Percentiles rank a stretch among this genome's conserved stretches.
Evolutionary conservation across 208 protist genomes (phyloP).

Genomic region (Leishmania tropica): DNA sequence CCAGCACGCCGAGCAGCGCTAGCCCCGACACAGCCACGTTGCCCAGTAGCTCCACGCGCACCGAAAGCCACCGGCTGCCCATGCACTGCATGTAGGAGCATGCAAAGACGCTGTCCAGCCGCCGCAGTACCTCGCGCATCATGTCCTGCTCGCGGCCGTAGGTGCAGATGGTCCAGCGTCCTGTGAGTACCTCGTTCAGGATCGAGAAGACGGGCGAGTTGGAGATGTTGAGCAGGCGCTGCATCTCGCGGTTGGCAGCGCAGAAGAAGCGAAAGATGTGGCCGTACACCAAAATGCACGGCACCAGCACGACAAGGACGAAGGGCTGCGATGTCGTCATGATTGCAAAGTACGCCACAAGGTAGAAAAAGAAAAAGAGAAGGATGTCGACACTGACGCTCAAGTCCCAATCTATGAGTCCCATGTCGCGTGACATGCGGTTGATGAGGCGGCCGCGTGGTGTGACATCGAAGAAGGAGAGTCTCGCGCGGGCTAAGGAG

Average conservation of each 20-base stretch:
- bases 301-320: constrained; percentile 38
- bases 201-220: constrained; percentile 84
- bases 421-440: constrained; percentile 93
- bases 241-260: constrained; percentile 73
- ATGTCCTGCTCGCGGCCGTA: constrained; percentile 41
- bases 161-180: constrained; percentile 71
- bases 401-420: constrained; percentile 71
- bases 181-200: constrained; percentile 78
- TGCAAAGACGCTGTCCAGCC: constrained; percentile 51
- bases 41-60: constrained; percentile 90
- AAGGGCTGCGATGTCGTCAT: constrained; percentile 50
- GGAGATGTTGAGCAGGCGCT: constrained; percentile 76
- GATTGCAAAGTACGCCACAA: constrained; percentile 41
- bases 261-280: constrained; percentile 70
- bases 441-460: constrained; percentile 94
- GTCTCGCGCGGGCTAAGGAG: constrained; percentile 47
- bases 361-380: constrained; percentile 36
- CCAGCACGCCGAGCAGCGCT: constrained; percentile 44
- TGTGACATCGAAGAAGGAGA: constrained; percentile 94
- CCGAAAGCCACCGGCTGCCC: constrained; percentile 79
- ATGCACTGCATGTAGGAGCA: constrained; percentile 44
- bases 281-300: constrained; percentile 49
- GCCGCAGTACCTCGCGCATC: constrained; percentile 36
- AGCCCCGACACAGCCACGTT: constrained; percentile 57
- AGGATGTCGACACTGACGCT: constrained; percentile 32